phyloP scores from a whole-genome alignment of 352 stramenopile species.

The Phytophthora kernoviae region DNA sequence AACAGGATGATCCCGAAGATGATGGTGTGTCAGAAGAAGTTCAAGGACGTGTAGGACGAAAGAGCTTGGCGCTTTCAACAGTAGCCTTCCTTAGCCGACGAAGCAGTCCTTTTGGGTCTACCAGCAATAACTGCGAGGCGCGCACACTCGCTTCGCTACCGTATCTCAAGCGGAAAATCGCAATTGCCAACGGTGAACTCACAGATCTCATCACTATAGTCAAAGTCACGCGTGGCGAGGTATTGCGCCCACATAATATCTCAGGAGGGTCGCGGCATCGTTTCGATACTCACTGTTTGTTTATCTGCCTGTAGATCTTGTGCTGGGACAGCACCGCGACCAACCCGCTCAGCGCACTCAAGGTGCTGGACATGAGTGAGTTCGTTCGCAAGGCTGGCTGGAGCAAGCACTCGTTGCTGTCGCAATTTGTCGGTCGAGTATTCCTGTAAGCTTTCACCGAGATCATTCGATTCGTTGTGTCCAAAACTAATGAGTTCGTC shows the following conservation, averaged over 20 bases:
- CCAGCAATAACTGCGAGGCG: conserved; percentile 24
- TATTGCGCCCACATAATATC: conserved; percentile 6
- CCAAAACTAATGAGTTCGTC: background rate
- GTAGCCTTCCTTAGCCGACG: conserved; percentile 35
- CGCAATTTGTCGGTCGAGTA: conserved; percentile 72
- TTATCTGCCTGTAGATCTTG: conserved; percentile 47
- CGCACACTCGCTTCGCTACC: conserved; percentile 38
- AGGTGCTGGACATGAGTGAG: conserved; percentile 71
- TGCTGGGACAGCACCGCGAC: conserved; percentile 63
- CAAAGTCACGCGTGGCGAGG: conserved; percentile 75
- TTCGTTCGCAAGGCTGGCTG: conserved; percentile 77
- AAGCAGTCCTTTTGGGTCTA: conserved; percentile 35
- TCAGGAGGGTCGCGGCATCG: background rate
- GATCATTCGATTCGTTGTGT: background rate
- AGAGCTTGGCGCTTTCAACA: conserved; percentile 25
- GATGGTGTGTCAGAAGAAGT: conserved; percentile 5
- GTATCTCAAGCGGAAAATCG: conserved; percentile 54
- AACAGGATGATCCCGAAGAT: conserved; percentile 18
- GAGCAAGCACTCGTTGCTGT: conserved; percentile 70
- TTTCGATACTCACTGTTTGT: conserved; percentile 1
- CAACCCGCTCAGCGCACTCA: conserved; percentile 46
- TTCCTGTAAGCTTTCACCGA: conserved; percentile 51
- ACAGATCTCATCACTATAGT: conserved; percentile 76
- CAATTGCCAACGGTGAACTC: conserved; percentile 50
- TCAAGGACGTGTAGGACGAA: conserved; percentile 12